A percentile compares a stretch with the other conserved stretches of the same genome.
These are phyloP conservation scores for Leishmania mexicana DNA, from an alignment of 208 protist species.

Conservation along the genomic window DNA sequence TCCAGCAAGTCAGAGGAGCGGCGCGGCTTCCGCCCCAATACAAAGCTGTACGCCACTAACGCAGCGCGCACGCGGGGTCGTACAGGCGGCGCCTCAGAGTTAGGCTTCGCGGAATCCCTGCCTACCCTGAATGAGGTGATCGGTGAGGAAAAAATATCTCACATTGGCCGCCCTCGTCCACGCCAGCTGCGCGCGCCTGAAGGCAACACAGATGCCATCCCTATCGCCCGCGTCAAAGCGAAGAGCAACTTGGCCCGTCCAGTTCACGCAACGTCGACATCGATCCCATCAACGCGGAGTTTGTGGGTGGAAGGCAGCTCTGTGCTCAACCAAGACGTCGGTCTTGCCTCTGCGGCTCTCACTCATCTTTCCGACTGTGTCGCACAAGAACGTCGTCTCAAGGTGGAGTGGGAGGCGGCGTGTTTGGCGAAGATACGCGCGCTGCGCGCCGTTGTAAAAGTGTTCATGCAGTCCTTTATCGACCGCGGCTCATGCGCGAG, in stretches of 20 bases:
- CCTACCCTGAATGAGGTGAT: slow-evolving; percentile 1
- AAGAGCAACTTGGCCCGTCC: neutral
- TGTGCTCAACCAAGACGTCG: slow-evolving; percentile 42
- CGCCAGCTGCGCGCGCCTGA: slow-evolving; percentile 22
- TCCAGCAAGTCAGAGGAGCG: slow-evolving; percentile 21
- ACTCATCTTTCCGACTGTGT: slow-evolving; percentile 65
- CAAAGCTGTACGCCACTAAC: slow-evolving; percentile 20
- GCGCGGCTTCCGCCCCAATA: slow-evolving; percentile 30
- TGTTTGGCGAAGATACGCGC: slow-evolving; percentile 58
- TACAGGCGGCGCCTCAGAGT: slow-evolving; percentile 5
- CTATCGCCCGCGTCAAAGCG: neutral
- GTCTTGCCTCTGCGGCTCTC: slow-evolving; percentile 51
- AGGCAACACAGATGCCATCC: neutral
- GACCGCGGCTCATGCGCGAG: slow-evolving; percentile 1
- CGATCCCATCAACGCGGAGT: slow-evolving; percentile 14
- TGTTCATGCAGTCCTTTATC: slow-evolving; percentile 58
- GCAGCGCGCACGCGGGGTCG: slow-evolving; percentile 3
- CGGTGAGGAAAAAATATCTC: slow-evolving; percentile 12
- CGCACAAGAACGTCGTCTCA: slow-evolving; percentile 52
- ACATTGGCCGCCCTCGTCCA: neutral
- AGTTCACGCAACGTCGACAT: neutral
- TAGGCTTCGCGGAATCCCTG: slow-evolving; percentile 13
- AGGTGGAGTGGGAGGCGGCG: slow-evolving; percentile 58
- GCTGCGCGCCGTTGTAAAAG: slow-evolving; percentile 66
- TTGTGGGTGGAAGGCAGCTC: slow-evolving; percentile 85